phyloP scores from a whole-genome alignment of 1,139 yeast genomes.

The Yamadazyma membranifaciens region DNA sequence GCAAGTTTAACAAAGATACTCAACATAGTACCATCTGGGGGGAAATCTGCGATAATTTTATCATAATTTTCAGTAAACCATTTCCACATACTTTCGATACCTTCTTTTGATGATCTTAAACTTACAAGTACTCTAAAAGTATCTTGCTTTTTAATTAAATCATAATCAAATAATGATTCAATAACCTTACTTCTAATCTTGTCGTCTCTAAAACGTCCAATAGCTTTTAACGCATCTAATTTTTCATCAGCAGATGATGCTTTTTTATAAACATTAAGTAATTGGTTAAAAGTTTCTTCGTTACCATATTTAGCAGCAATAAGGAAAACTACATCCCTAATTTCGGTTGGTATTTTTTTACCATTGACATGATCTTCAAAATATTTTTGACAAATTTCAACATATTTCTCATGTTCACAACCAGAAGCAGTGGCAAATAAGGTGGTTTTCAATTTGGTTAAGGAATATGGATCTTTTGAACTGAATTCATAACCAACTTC shows the following conservation, averaged over 20 bases:
- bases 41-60: slow-evolving; percentile 57
- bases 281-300: slow-evolving; percentile 58
- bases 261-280: slow-evolving; percentile 61
- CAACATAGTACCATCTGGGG: slow-evolving; percentile 80
- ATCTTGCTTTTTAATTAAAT: slow-evolving; percentile 76
- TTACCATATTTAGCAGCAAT: slow-evolving; percentile 70
- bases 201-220: slow-evolving; percentile 68
- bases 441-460: slow-evolving; percentile 71
- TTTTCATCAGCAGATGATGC: slow-evolving; percentile 75
- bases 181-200: slow-evolving; percentile 61
- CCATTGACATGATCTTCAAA: slow-evolving; percentile 65
- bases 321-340: slow-evolving; percentile 68
- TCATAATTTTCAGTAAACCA: slow-evolving; percentile 84
- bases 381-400: slow-evolving; percentile 51
- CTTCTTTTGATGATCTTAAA: slow-evolving; percentile 58
- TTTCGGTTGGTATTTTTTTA: slow-evolving; percentile 80
- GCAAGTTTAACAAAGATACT: slow-evolving; percentile 66
- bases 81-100: slow-evolving; percentile 67
- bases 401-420: slow-evolving; percentile 55
- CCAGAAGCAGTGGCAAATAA: slow-evolving; percentile 70
- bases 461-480: slow-evolving; percentile 62
- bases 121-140: slow-evolving; percentile 76
- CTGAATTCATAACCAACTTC: slow-evolving; percentile 70
- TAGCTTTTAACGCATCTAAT: slow-evolving; percentile 66
- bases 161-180: slow-evolving; percentile 61